Evolutionary conservation across 2,329 filamentous ascomycete genomes (phyloP).

Genomic region (Bimuria novae-zelandiae): DNA sequence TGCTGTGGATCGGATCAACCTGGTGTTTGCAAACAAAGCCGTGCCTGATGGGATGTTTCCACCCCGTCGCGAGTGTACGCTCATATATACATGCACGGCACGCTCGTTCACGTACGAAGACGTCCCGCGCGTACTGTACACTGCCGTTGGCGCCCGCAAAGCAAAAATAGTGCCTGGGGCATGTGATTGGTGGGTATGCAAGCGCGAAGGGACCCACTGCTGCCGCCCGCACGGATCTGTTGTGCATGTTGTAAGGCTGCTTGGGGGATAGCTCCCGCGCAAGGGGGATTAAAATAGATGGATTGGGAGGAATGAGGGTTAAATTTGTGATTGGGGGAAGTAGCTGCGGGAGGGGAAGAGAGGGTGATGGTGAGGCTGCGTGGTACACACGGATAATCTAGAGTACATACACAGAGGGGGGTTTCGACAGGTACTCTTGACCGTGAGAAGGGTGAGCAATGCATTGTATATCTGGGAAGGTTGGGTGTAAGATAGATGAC

Average conservation of each 20-base stretch:
- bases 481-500: too few species aligned
- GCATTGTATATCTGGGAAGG: too few species aligned
- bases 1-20: too few species aligned
- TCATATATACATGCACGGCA: too few species aligned
- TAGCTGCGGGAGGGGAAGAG: neutral
- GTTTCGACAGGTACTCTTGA: too few species aligned
- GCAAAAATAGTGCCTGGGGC: conserved; percentile 3
- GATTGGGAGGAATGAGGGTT: neutral
- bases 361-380: too few species aligned
- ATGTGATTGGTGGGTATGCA: neutral
- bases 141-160: conserved; percentile 5
- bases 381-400: neutral
- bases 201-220: neutral
- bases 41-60: neutral
- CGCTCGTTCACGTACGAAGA: neutral
- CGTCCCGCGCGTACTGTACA: neutral
- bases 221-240: neutral
- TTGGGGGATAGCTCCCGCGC: neutral
- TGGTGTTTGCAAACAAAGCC: too few species aligned
- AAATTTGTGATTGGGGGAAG: neutral
- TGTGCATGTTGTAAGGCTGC: neutral
- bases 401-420: neutral
- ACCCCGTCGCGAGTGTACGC: too few species aligned
- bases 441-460: too few species aligned
- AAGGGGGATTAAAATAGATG: conserved; percentile 6